These are phyloP conservation scores for Starmerella floricola DNA, from an alignment of 805 yeast genomes.

Conservation along the genomic window DNA sequence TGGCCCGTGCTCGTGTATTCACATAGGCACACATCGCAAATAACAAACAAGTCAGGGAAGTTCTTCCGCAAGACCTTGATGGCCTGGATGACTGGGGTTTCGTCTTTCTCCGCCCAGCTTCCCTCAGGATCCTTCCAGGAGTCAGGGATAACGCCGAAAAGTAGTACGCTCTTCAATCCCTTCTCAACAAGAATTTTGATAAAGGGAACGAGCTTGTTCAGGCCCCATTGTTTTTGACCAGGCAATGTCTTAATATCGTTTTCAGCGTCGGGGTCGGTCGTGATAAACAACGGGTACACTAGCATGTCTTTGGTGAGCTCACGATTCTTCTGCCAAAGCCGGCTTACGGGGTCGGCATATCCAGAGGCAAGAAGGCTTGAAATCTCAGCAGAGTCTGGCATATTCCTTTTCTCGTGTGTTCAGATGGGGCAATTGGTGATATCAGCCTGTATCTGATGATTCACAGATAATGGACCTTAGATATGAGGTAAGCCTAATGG, in stretches of 20 bases:
- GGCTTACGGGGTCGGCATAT: constrained; percentile 74
- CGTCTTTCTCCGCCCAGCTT: constrained; percentile 87
- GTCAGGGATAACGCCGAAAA: constrained; percentile 75
- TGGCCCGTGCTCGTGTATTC: constrained; percentile 98
- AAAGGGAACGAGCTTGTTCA: constrained; percentile 63
- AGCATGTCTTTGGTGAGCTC: constrained; percentile 79
- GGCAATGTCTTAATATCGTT: constrained; percentile 66
- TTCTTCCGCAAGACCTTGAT: constrained; percentile 48
- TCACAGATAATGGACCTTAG: too few relatives aligned
- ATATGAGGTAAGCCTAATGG: too few relatives aligned
- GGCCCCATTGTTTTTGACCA: constrained; percentile 75
- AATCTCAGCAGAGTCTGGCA: constrained; percentile 30
- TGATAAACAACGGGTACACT: constrained; percentile 80
- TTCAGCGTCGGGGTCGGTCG: constrained; percentile 74
- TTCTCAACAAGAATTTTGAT: constrained; percentile 58
- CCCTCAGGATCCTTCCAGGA: constrained; percentile 73
- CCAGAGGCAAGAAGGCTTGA: constrained; percentile 85
- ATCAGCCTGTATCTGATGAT: too few relatives aligned
- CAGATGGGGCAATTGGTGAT: too few relatives aligned
- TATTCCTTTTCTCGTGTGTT: neutral
- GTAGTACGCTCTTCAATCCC: constrained; percentile 73
- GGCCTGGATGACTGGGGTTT: constrained; percentile 84
- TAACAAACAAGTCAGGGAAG: constrained; percentile 74
- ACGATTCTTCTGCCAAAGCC: constrained; percentile 86
- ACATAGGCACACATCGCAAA: constrained; percentile 93